A percentile compares a stretch with the other conserved stretches of the same genome.
phyloP scores from a whole-genome alignment of 768 basidiomycete species.

The Serendipita indica region DNA sequence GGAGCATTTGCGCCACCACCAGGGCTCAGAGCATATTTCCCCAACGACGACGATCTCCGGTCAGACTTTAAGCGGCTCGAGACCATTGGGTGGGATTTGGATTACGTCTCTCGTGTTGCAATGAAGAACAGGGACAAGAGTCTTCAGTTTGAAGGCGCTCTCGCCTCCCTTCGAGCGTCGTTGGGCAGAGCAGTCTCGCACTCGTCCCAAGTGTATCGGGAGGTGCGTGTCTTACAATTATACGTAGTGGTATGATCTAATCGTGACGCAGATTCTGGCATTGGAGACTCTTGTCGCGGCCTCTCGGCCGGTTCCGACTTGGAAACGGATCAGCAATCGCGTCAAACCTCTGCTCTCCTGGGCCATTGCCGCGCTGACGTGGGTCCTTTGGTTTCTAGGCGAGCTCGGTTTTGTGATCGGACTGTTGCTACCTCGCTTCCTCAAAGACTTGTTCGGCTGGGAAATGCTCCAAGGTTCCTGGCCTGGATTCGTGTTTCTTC shows the following conservation, averaged over 20 bases:
- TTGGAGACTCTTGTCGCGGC: background rate
- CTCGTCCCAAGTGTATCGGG: background rate
- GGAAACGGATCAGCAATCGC: slow-evolving; percentile 3
- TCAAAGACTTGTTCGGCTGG: background rate
- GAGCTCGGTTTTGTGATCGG: background rate
- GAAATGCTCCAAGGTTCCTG: background rate
- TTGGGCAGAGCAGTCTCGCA: background rate
- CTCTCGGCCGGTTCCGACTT: background rate
- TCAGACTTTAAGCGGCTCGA: background rate
- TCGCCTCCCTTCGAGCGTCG: background rate
- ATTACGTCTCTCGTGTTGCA: background rate
- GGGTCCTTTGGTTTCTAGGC: background rate
- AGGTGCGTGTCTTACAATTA: background rate
- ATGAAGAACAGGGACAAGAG: background rate
- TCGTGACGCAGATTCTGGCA: background rate
- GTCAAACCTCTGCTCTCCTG: background rate
- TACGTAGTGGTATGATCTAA: too few relatives aligned
- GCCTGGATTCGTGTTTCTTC: background rate
- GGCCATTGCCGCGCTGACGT: background rate
- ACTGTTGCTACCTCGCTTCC: background rate
- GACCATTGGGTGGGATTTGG: background rate
- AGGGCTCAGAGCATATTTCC: background rate
- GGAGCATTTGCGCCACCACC: background rate
- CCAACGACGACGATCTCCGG: background rate
- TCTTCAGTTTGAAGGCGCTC: background rate